Conservation (phyloP, 2,329 filamentous ascomycete genomes). For the Claviceps sp. region DNA sequence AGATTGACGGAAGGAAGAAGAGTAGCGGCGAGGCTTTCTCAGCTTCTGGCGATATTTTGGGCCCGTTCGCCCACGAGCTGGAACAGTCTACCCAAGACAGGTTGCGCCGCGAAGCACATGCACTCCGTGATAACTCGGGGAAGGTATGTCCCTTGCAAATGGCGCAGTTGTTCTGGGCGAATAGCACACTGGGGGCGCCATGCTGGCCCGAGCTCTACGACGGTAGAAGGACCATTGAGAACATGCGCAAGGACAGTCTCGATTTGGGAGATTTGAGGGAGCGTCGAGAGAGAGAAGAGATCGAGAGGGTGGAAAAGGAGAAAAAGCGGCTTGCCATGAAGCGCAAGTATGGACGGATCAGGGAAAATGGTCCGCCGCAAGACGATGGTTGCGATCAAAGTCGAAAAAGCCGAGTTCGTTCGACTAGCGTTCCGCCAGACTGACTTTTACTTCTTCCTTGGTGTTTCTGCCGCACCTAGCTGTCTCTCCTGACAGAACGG, state of each 20-base stretch:
- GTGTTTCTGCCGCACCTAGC: neutral
- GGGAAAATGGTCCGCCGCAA: constrained; percentile 5
- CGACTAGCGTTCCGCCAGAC: neutral
- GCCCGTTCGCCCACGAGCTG: constrained; percentile 1
- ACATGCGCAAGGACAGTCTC: constrained; percentile 10
- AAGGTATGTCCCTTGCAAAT: constrained; percentile 10
- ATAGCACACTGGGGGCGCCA: constrained; percentile 2
- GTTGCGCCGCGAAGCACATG: neutral
- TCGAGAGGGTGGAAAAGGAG: constrained; percentile 8
- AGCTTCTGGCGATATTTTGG: neutral
- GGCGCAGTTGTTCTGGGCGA: constrained; percentile 11
- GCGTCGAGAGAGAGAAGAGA: constrained; percentile 9
- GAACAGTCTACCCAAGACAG: neutral
- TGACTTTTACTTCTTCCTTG: neutral
- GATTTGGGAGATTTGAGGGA: constrained; percentile 8
- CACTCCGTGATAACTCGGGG: constrained; percentile 8
- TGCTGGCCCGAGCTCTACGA: constrained; percentile 11
- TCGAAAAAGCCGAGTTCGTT: neutral
- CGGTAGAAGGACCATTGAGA: constrained; percentile 7
- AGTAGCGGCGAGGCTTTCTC: neutral
- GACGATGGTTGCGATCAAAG: neutral
- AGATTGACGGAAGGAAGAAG: neutral
- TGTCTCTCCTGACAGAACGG: neutral
- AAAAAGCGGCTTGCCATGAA: constrained; percentile 12
- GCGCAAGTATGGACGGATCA: constrained; percentile 11